These are phyloP conservation scores for Exophiala viscosa DNA, from an alignment of 2,329 filamentous ascomycete species.

Conservation along the genomic window DNA sequence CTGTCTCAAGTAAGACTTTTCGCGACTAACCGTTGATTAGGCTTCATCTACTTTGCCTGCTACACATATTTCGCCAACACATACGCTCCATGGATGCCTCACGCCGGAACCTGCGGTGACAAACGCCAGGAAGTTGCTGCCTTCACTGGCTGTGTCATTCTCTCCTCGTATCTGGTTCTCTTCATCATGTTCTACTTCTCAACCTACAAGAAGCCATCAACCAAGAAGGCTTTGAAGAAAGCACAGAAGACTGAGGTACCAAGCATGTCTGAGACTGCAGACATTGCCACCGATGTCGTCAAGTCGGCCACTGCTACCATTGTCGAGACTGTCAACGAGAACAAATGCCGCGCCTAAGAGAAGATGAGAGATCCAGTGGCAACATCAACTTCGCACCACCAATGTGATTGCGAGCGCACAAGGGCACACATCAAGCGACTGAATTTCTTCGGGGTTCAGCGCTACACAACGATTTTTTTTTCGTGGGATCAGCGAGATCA, in stretches of 20 bases:
- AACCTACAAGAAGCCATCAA: constrained; percentile 71
- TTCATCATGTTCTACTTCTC: constrained; percentile 99
- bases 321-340: neutral
- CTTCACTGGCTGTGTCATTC: constrained; percentile 82
- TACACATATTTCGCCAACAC: constrained; percentile 95
- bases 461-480: neutral
- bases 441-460: neutral
- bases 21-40: constrained; percentile 34
- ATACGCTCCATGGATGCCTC: constrained; percentile 84
- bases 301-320: constrained; percentile 18
- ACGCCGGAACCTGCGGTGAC: constrained; percentile 79
- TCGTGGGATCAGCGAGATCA: neutral
- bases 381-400: neutral
- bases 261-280: constrained; percentile 18
- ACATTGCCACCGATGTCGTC: constrained; percentile 24
- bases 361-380: neutral
- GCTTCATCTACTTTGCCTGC: constrained; percentile 98
- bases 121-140: constrained; percentile 81
- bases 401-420: too few relatives aligned
- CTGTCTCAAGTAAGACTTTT: neutral
- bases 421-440: neutral
- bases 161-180: constrained; percentile 91
- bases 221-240: constrained; percentile 72
- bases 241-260: constrained; percentile 63
- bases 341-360: neutral